phyloP scores from a whole-genome alignment of 1,284 basidiomycete genomes.

The Mycena citricolor region DNA sequence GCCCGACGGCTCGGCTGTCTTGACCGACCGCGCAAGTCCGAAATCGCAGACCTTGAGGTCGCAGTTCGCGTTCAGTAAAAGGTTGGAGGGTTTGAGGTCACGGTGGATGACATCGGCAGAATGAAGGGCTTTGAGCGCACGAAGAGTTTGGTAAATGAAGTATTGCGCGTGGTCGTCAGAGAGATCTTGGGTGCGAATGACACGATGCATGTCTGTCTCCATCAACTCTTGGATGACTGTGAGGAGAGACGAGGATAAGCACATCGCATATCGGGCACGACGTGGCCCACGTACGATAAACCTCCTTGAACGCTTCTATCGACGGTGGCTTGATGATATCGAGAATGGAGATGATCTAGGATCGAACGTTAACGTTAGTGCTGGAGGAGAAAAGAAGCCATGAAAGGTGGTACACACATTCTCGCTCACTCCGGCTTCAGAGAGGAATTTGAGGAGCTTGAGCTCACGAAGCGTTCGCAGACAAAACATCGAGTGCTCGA shows the following conservation, averaged over 20 bases:
- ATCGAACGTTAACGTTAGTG: conserved; percentile 15
- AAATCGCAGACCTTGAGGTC: conserved; percentile 96
- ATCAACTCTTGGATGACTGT: conserved; percentile 58
- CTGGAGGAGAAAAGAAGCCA: conserved; percentile 12
- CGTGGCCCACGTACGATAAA: conserved; percentile 76
- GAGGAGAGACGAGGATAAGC: conserved; percentile 46
- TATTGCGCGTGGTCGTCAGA: conserved; percentile 94
- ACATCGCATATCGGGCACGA: conserved; percentile 70
- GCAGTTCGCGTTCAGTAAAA: conserved; percentile 95
- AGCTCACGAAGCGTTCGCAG: conserved; percentile 83
- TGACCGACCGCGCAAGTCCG: conserved; percentile 85
- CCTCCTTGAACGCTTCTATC: conserved; percentile 92
- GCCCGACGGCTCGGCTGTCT: conserved; percentile 81
- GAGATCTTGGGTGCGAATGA: conserved; percentile 84
- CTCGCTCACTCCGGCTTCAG: conserved; percentile 88
- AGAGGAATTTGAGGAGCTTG: conserved; percentile 88
- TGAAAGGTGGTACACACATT: conserved; percentile 61
- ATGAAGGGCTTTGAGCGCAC: conserved; percentile 92
- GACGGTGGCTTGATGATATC: conserved; percentile 92
- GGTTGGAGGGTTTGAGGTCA: conserved; percentile 93
- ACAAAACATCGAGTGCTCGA: conserved; percentile 92
- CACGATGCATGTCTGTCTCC: conserved; percentile 91
- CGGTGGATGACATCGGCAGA: conserved; percentile 94
- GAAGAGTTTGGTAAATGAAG: conserved; percentile 86
- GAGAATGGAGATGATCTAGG: conserved; percentile 89